Evolutionary conservation across 352 stramenopile species (phyloP), one percentile per base, ranked within the genome.

Genomic region (Thalassiosira mediterranea): DNA sequence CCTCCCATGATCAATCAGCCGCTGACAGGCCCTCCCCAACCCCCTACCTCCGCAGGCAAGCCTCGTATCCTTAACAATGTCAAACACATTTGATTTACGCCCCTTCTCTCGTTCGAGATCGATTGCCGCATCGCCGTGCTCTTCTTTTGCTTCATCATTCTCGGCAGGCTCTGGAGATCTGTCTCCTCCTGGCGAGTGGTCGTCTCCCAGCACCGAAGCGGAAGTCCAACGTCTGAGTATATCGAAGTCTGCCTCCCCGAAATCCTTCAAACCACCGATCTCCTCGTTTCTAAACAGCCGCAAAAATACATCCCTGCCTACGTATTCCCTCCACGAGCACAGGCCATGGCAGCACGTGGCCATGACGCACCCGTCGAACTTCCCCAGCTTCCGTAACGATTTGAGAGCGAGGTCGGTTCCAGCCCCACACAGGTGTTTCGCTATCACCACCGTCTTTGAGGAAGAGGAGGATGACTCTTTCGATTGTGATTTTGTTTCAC

Each of bases 281-380:
- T n/a, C n/a, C n/a, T 51, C 10, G 23, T 38, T 42, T 29, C 73
- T 74, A 64, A 63, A 73, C 15, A 72, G 66, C 42, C 19, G 11
- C 52, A 63, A 81, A 13, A 83, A 65, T 38, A 64, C 82, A 71
- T 90, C 70, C 51, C 87, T 76, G 11, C 87, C 87, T 31, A 90
- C 83, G 54, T 91, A 92, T 25, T 88, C 75, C 5, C 81, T 68
- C 84, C 84, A 92, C 44, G 62, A 64, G 63, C 87, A 92, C 13
- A 90, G 53, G 34, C 87, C 87, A 79, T 92, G 87, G 63, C 87
- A 92, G 37, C 87, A 92, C 10, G 87, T 92, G 1, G 87, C 87
- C 40, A 92, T 76, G 19, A 91, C 52, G 75, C 82, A 92, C 34
- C 65, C 75, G 54, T 80, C 52, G n/a, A 92, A 71, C 23, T 38